Evolutionary conservation across 2,329 filamentous ascomycete species (phyloP), one percentile per base, ranked within the genome.

Genomic region (Diplocarpon mali): DNA sequence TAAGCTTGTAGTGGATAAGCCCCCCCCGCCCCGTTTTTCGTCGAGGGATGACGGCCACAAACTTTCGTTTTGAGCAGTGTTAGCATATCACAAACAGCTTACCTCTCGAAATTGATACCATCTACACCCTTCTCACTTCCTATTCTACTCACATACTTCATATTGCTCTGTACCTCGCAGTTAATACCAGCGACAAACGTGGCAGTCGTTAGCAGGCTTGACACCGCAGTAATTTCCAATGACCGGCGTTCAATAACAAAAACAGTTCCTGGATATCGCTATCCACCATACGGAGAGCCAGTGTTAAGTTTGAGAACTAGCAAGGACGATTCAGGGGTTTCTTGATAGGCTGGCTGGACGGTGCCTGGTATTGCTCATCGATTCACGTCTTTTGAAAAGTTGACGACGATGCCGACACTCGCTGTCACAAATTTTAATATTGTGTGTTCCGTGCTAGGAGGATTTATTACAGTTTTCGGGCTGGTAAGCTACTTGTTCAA

Each of bases 401-500:
- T 4, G 20, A 24, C 20, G 13, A 42, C 12, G 32, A 71, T 71
- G 69, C 68, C 68, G 41, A 64, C 64, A 16, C 64, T 73, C 39
- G 67, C 71, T 37, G 54, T 72, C 11, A 71, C 67, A 38, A 70
- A 74, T 52, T 65, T 75, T 45, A 75, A 75, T 52, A 64, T 74
- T n/a, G 69, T 74, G 35, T 60, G 59, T 44, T 81, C 84, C 42
- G 75, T 85, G 7, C 65, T 94, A 11, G 89, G 89, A 12, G 89
- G 85, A 1, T 95, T 93, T 67, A 80, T 95, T 50, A 87, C 85
- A 0, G 55, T 93, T n/a, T 95, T 94, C 59, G 88, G 87, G 3
- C 68, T 95, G 35, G 86, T 95, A 0, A 95, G 87, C 1, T 94
- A 88, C 60, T 73, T 95, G 14, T 73, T 85, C 60, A 95, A 95